Conservation (phyloP, 768 basidiomycete species). For the Boletus reticuloceps region DNA sequence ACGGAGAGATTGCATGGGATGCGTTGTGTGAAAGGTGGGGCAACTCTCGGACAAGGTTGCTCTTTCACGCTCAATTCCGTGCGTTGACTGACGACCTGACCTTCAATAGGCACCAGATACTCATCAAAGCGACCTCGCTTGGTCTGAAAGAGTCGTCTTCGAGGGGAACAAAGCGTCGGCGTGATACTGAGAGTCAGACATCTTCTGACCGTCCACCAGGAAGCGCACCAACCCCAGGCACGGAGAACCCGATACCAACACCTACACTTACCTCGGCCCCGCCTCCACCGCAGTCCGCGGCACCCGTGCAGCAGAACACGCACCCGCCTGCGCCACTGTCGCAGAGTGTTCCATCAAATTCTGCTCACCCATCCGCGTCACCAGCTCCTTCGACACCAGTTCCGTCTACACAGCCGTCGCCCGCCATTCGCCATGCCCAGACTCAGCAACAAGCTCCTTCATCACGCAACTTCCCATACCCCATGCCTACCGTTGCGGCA, state of each 20-base stretch:
- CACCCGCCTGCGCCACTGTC: conserved; percentile 33
- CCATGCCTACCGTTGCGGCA: conserved; percentile 71
- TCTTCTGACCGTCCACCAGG: conserved; percentile 24
- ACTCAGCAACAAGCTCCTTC: conserved; percentile 28
- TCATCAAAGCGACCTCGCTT: conserved; percentile 76
- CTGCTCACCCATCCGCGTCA: conserved; percentile 29
- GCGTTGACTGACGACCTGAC: conserved; percentile 4
- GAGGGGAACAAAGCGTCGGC: conserved; percentile 58
- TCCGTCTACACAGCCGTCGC: conserved; percentile 35
- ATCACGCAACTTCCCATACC: conserved; percentile 50
- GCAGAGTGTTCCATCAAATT: conserved; percentile 24
- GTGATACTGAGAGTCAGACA: conserved; percentile 39
- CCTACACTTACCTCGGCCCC: conserved; percentile 26
- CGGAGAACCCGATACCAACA: conserved; percentile 16
- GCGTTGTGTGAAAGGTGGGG: conserved; percentile 75
- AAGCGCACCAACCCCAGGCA: conserved; percentile 18
- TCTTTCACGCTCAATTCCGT: conserved; percentile 9
- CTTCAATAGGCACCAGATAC: conserved; percentile 66
- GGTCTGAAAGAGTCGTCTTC: conserved; percentile 76
- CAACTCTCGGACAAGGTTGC: conserved; percentile 64
- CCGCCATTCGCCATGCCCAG: conserved; percentile 30
- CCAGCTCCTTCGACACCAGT: conserved; percentile 34
- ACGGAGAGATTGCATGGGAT: conserved; percentile 70
- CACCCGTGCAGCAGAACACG: conserved; percentile 21
- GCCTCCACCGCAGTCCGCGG: conserved; percentile 17